These are phyloP conservation scores for Acanthamoeba culbertsoni DNA, from an alignment of 208 protist genomes.

Conservation along the genomic window DNA sequence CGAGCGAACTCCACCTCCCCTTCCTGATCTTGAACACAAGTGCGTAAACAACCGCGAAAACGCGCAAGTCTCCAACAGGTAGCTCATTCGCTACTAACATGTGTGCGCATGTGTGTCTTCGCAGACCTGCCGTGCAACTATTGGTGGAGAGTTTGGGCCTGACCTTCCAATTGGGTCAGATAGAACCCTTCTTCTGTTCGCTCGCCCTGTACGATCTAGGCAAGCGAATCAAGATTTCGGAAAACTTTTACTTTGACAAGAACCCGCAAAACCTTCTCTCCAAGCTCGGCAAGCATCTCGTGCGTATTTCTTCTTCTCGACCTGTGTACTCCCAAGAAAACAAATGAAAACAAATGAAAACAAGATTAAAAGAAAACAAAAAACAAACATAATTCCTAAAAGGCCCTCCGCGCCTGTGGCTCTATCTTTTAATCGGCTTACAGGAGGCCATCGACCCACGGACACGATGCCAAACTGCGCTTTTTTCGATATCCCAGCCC, in stretches of 20 bases:
- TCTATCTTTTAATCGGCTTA: too few species aligned
- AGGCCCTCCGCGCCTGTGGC: too few species aligned
- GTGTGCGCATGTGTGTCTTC: background rate
- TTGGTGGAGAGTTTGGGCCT: constrained; percentile 16
- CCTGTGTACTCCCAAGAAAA: too few species aligned
- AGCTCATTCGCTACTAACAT: background rate
- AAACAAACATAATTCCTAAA: too few species aligned
- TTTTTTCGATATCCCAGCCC: constrained; percentile 24
- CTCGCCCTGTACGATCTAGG: constrained; percentile 24
- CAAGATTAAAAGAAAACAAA: too few species aligned
- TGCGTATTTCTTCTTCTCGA: background rate
- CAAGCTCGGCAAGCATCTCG: constrained; percentile 47
- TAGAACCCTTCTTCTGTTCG: constrained; percentile 62
- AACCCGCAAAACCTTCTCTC: background rate
- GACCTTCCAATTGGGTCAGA: constrained; percentile 9
- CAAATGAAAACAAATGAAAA: too few species aligned
- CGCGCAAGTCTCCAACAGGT: too few species aligned
- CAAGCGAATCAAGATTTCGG: constrained; percentile 13
- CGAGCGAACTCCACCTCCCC: background rate
- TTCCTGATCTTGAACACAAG: background rate
- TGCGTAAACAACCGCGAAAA: too few species aligned
- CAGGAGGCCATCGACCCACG: constrained; percentile 31
- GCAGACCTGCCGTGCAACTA: background rate
- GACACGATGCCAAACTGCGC: background rate
- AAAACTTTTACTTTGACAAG: constrained; percentile 61